Percentiles rank a stretch among this genome's conserved stretches.
These are phyloP conservation scores for Boletus pseudopeckii DNA, from an alignment of 768 basidiomycete species.

Conservation along the genomic window DNA sequence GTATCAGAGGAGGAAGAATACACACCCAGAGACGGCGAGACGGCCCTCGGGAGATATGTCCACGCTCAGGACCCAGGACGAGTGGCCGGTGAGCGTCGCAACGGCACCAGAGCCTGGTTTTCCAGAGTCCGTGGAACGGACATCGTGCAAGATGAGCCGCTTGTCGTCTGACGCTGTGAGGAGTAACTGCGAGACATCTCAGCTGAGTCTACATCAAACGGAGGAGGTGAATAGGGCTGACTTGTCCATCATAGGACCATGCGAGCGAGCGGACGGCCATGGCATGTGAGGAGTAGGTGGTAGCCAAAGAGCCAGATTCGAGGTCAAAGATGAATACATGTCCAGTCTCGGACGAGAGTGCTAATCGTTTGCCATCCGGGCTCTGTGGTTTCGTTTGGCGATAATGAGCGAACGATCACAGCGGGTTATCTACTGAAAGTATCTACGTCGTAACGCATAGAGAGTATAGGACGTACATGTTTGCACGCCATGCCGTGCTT, in stretches of 20 bases:
- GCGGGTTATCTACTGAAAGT: not conserved
- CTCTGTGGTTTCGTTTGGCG: conserved; percentile 48
- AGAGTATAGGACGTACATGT: conserved; percentile 47
- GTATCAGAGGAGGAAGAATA: conserved; percentile 5
- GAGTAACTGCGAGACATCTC: conserved; percentile 54
- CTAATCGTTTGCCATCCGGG: conserved; percentile 81
- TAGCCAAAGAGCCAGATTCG: conserved; percentile 58
- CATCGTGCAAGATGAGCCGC: conserved; percentile 86
- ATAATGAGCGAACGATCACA: not conserved
- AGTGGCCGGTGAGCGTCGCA: conserved; percentile 82
- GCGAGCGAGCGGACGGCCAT: conserved; percentile 84
- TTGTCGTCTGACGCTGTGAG: conserved; percentile 93
- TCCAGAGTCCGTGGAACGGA: conserved; percentile 61
- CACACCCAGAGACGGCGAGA: conserved; percentile 77
- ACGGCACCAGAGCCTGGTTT: conserved; percentile 71
- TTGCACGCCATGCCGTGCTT: conserved; percentile 77
- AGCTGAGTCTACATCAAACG: not conserved
- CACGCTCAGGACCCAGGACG: conserved; percentile 85
- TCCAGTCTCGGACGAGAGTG: conserved; percentile 82
- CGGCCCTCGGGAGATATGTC: conserved; percentile 81
- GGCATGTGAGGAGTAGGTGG: conserved; percentile 83
- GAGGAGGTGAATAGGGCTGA: conserved; percentile 35
- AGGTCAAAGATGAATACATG: conserved; percentile 85
- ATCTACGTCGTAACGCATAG: not conserved
- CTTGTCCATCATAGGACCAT: conserved; percentile 89